These are phyloP conservation scores for Harrya chromipes DNA, from an alignment of 768 basidiomycete species.

Conservation along the genomic window DNA sequence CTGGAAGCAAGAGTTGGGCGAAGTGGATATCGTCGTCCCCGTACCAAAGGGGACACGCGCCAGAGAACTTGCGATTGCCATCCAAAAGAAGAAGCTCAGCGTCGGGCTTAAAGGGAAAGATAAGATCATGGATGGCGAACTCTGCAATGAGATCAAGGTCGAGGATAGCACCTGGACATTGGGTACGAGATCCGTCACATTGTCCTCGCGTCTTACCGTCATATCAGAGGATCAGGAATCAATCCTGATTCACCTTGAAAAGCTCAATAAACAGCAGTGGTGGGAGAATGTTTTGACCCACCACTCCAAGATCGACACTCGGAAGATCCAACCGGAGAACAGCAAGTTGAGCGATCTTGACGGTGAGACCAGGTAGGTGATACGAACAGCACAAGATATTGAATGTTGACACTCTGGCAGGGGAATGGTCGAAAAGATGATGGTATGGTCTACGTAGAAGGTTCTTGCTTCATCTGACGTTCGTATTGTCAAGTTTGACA, in stretches of 20 bases:
- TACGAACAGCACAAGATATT: slow-evolving; percentile 1
- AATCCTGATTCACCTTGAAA: slow-evolving; percentile 79
- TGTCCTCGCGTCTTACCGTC: slow-evolving; percentile 5
- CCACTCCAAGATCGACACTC: slow-evolving; percentile 95
- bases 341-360: slow-evolving; percentile 96
- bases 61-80: slow-evolving; percentile 65
- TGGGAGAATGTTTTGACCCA: slow-evolving; percentile 97
- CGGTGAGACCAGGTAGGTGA: slow-evolving; percentile 78
- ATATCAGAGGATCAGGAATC: slow-evolving; percentile 70
- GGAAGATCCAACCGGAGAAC: slow-evolving; percentile 92
- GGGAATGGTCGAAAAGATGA: slow-evolving; percentile 99
- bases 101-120: slow-evolving; percentile 85
- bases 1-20: slow-evolving; percentile 89
- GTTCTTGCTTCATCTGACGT: slow-evolving; percentile 7
- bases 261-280: slow-evolving; percentile 87
- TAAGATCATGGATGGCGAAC: slow-evolving; percentile 81
- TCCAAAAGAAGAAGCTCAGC: slow-evolving; percentile 80
- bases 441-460: slow-evolving; percentile 56
- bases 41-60: slow-evolving; percentile 87
- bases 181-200: slow-evolving; percentile 47
- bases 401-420: slow-evolving; percentile 37
- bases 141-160: slow-evolving; percentile 91
- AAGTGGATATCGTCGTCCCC: slow-evolving; percentile 79
- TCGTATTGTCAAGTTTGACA: slow-evolving; percentile 37
- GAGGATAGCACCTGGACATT: slow-evolving; percentile 98